Percentiles rank a stretch among this genome's conserved stretches.
Conservation (phyloP, 202 grass and related monocot species). For the Setaria italica region DNA sequence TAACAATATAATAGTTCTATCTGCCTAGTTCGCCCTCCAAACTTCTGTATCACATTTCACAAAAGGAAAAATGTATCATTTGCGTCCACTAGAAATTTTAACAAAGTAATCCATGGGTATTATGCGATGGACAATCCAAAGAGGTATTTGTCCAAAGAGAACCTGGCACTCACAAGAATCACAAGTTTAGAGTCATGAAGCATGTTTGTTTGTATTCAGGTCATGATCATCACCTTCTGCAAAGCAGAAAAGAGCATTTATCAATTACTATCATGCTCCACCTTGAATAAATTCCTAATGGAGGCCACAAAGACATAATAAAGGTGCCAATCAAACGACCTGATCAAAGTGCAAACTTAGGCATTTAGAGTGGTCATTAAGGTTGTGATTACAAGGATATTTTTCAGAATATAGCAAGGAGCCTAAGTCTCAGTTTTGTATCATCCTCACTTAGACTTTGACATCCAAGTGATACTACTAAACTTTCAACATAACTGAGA, state of each 20-base stretch:
- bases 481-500: not conserved
- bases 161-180: not conserved
- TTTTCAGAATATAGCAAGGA: not conserved
- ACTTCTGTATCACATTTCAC: not conserved
- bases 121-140: not conserved
- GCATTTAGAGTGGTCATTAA: not conserved
- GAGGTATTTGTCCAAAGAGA: conserved; percentile 15
- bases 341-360: not conserved
- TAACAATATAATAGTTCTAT: not conserved
- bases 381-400: not conserved
- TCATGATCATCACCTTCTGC: not conserved
- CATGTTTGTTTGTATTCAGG: conserved; percentile 16
- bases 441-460: not conserved
- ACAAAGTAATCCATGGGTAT: not conserved
- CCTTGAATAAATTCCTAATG: conserved; percentile 12
- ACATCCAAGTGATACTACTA: conserved; percentile 6
- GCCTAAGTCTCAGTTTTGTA: not conserved
- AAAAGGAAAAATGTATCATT: conserved; percentile 13
- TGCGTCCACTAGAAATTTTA: not conserved
- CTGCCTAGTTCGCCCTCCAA: not conserved
- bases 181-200: not conserved
- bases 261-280: conserved; percentile 4
- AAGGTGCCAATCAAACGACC: not conserved
- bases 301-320: not conserved
- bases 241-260: conserved; percentile 18